Evolutionary conservation across 768 basidiomycete species (phyloP), one percentile per base, ranked within the genome.

Genomic region (Tricholoma terreum): DNA sequence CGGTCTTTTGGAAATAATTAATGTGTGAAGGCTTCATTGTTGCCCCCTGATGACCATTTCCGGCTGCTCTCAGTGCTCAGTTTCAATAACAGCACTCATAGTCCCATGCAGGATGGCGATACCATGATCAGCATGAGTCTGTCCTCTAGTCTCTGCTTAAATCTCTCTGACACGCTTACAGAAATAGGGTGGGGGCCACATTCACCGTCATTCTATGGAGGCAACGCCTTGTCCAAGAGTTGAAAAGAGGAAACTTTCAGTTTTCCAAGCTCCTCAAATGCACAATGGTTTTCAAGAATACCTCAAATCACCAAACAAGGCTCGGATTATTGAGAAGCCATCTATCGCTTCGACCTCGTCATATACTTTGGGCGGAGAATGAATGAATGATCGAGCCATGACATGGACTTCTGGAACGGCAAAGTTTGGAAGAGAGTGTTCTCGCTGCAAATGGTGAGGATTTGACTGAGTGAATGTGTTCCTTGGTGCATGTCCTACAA

Each of bases 111-210:
- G 60, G 89, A 91, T 24, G 87, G 90, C 57, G 90, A 92, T 61
- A 92, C 91, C 0, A 90, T 91, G 89, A 86, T 92, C 48, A 83
- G 81, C 36, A 87, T 90, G 69, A 65, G 85, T 73, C 33, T 3
- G 9, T 30, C 30, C 46, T 21, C 19, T 45, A 27, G 38, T 14
- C 17, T 31, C 7, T n/a, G n/a, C n/a, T 4, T 10, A 3, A 14
- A 31, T 19, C 50, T 2, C 31, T 50, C 48, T 67, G 40, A 55
- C 27, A 57, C 24, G 8, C 46, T n/a, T 6, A 35, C 58, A 90
- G 87, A 91, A n/a, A n/a, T n/a, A n/a, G n/a, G 89, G 86, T 49
- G 90, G 89, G 51, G 89, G 87, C 2, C 87, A 84, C 54, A 83
- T 88, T 51, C 83, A 85, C 30, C 84, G 89, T 27, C 73, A 77